Evolutionary conservation across 2,329 filamentous ascomycete genomes (phyloP).

Genomic region (Fragosphaeria purpurea): DNA sequence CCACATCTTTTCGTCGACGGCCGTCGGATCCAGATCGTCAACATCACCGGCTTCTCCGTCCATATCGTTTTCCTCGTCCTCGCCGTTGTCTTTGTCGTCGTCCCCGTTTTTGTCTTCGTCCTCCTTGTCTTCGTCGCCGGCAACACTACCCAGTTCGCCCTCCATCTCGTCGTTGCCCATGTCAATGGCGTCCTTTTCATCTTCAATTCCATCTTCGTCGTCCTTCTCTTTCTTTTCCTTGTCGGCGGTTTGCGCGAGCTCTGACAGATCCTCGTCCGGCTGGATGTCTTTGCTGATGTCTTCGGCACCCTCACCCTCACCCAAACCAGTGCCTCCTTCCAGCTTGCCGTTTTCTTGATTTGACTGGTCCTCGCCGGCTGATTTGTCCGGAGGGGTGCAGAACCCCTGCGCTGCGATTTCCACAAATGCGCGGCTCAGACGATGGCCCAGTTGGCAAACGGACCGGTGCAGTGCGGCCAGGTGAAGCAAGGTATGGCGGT

Average conservation of each 20-base stretch:
- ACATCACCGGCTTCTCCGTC: constrained; percentile 88
- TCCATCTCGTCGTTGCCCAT: constrained; percentile 90
- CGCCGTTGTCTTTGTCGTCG: constrained; percentile 47
- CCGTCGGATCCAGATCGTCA: constrained; percentile 77
- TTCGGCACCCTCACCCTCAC: constrained; percentile 88
- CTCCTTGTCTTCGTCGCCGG: constrained; percentile 52
- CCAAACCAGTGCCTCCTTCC: constrained; percentile 85
- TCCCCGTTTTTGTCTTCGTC: constrained; percentile 49
- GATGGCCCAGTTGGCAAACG: constrained; percentile 63
- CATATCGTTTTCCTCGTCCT: constrained; percentile 61
- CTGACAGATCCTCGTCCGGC: constrained; percentile 84
- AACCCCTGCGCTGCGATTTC: constrained; percentile 79
- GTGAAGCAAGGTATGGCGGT: constrained; percentile 45
- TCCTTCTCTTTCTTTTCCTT: constrained; percentile 53
- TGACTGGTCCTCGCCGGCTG: constrained; percentile 60
- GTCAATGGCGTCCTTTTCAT: constrained; percentile 78
- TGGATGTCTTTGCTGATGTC: constrained; percentile 97
- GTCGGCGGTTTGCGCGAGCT: constrained; percentile 78
- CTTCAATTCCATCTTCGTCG: constrained; percentile 56
- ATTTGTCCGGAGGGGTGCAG: constrained; percentile 78
- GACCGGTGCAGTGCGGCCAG: constrained; percentile 58
- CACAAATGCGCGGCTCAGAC: constrained; percentile 66
- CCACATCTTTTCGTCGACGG: constrained; percentile 98
- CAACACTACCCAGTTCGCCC: constrained; percentile 62
- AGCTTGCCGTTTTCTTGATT: constrained; percentile 53